These are phyloP conservation scores for Seminavis robusta DNA, from an alignment of 108 stramenopile species.

Conservation along the genomic window DNA sequence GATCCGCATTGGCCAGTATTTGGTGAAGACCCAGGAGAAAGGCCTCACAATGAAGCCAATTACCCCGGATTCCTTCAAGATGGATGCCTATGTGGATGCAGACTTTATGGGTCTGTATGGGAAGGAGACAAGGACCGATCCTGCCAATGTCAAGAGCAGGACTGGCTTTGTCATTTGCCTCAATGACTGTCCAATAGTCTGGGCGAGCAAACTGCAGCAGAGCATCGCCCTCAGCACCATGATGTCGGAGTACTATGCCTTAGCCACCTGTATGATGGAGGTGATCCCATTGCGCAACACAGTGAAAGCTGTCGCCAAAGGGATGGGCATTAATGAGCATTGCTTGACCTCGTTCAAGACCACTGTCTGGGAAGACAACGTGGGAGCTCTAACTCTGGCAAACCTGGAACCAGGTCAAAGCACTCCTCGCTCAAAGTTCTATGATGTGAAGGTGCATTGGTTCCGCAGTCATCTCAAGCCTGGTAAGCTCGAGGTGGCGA, in stretches of 20 bases:
- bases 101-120: conserved; percentile 34
- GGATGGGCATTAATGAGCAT: background rate
- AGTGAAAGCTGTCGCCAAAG: background rate
- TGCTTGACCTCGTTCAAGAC: conserved; percentile 8
- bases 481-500: conserved; percentile 1
- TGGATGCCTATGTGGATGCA: conserved; percentile 11
- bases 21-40: conserved; percentile 26
- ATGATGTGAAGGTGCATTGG: conserved; percentile 52
- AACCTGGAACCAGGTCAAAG: conserved; percentile 17
- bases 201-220: conserved; percentile 36
- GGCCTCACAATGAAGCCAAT: conserved; percentile 16
- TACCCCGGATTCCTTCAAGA: background rate
- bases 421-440: conserved; percentile 45
- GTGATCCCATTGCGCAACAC: conserved; percentile 31
- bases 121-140: conserved; percentile 14
- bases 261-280: conserved; percentile 31
- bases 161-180: conserved; percentile 36
- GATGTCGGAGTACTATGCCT: conserved; percentile 49
- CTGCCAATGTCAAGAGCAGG: conserved; percentile 21
- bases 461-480: conserved; percentile 29
- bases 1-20: conserved; percentile 31
- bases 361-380: conserved; percentile 56
- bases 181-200: conserved; percentile 20
- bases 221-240: conserved; percentile 40
- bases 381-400: conserved; percentile 17